Evolutionary conservation across 2,329 filamentous ascomycete genomes (phyloP).

Genomic region (Thelonectria discophora): DNA sequence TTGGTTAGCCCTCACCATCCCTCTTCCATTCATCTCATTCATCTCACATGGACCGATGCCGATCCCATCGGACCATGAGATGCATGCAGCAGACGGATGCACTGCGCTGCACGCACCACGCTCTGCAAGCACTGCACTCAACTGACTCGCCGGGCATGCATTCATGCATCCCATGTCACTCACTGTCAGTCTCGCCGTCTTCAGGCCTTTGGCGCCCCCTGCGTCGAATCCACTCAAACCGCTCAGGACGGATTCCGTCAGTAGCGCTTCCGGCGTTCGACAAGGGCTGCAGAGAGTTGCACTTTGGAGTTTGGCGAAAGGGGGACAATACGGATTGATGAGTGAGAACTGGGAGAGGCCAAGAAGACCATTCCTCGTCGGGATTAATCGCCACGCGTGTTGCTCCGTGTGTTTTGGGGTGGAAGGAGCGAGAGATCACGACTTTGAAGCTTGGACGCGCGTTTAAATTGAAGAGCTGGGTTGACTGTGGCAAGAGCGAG

Average conservation of each 20-base stretch:
- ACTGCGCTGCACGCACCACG: too few relatives aligned
- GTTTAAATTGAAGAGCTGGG: conserved; percentile 10
- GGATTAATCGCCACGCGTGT: conserved; percentile 25
- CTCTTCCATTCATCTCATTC: too few relatives aligned
- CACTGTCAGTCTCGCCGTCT: background rate
- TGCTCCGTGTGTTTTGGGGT: background rate
- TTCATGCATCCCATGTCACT: background rate
- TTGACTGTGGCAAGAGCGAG: background rate
- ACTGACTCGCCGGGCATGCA: background rate
- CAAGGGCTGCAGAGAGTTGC: background rate
- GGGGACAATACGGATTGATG: too few relatives aligned
- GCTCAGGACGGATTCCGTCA: conserved; percentile 20
- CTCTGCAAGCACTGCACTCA: too few relatives aligned
- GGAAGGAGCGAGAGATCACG: background rate
- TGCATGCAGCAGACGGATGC: background rate
- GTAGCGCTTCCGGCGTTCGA: conserved; percentile 13
- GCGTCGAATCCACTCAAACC: conserved; percentile 40
- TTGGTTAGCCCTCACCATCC: too few relatives aligned
- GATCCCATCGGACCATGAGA: background rate
- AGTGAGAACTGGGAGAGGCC: background rate
- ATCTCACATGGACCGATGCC: conserved; percentile 21
- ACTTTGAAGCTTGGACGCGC: conserved; percentile 10
- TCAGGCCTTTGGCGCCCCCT: conserved; percentile 28
- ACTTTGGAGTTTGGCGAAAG: too few relatives aligned
- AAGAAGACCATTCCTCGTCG: conserved; percentile 4